Evolutionary conservation across 192 early-diverging fungal species (phyloP).

Genomic region (Backusella liffmaniae): DNA sequence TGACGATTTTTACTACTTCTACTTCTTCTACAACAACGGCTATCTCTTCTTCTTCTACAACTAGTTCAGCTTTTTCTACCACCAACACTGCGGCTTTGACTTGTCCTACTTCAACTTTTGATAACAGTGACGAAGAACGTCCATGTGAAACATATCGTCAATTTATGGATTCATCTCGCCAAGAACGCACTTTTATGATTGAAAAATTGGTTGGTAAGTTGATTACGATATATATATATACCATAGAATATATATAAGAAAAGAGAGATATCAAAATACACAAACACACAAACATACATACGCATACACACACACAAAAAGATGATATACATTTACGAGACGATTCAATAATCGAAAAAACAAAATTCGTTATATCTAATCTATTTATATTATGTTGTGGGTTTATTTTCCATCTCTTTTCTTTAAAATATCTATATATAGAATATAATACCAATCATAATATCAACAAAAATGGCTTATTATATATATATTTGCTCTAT

Average conservation of each 20-base stretch:
- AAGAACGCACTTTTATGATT: slow-evolving; percentile 15
- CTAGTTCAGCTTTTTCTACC: background rate
- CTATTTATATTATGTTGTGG: background rate
- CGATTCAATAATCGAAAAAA: background rate
- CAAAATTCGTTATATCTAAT: background rate
- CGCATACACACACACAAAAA: background rate
- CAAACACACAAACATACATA: background rate
- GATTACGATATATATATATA: background rate
- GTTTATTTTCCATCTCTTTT: background rate
- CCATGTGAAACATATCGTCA: slow-evolving; percentile 19
- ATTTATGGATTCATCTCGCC: slow-evolving; percentile 11
- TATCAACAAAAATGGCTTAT: background rate
- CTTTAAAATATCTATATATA: background rate
- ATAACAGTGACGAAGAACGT: slow-evolving; percentile 8
- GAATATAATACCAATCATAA: background rate
- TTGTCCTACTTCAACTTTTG: background rate
- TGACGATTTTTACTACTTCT: background rate
- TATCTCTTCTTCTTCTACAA: background rate
- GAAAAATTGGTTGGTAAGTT: slow-evolving; percentile 18
- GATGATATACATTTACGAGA: background rate
- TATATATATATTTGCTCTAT: background rate
- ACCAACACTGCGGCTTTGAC: background rate
- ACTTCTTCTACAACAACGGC: background rate
- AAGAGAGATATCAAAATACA: background rate
- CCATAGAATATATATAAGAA: background rate